Base-by-base conservation (phyloP, 2,329 filamentous ascomycete species). In the Claviceps humidiphila region DNA sequence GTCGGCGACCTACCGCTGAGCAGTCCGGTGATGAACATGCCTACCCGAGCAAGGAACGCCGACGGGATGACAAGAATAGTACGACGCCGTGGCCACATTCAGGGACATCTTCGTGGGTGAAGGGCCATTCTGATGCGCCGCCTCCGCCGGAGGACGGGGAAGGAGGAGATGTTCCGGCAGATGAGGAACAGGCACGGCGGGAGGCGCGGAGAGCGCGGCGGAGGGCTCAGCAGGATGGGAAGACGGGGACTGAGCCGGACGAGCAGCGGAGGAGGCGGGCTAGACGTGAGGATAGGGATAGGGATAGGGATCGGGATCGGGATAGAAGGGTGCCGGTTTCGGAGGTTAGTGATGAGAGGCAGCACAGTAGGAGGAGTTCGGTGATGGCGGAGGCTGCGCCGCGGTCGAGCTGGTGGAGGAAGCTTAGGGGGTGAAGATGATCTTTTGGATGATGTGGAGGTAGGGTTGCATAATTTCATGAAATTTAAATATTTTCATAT, bases 31-130 rank as follows among this genome's bases (percentile, higher is more conserved):
- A 75, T 22, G 71, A 74, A 37, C 72, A 71, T 43, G 67, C 70
- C 43, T 72, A 75, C 54, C 63, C 71, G 5, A 67, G 68, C 59
- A 66, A 67, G 59, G 61, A 66, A 45, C 63, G 67, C 22, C 59
- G 56, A 45, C 58, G 65, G 51, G 71, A 69, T 46, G 68, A 61
- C 49, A 69, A 65, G 50, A 57, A 67, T 38, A 58, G 54, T 7
- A 56, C 71, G 8, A 69, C 69, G 9, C 69, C 69, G 8, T 83
- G 80, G 80, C 80, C 80, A 17, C 77, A 82, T 61, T 81, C 76
- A 6, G 80, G 80, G 26, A 83, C 80, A 0, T 79, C 77, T 8
- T 82, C 78, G 0, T 84, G 81, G 81, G 80, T 83, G 4, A 82
- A 82, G 63, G 79, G 83, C 13, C 75, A 81, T 58, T 78, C 75